Percentiles rank a stretch among this genome's conserved stretches.
These are phyloP conservation scores for Blastomyces silverae DNA, from an alignment of 2,329 filamentous ascomycete species.

Conservation along the genomic window DNA sequence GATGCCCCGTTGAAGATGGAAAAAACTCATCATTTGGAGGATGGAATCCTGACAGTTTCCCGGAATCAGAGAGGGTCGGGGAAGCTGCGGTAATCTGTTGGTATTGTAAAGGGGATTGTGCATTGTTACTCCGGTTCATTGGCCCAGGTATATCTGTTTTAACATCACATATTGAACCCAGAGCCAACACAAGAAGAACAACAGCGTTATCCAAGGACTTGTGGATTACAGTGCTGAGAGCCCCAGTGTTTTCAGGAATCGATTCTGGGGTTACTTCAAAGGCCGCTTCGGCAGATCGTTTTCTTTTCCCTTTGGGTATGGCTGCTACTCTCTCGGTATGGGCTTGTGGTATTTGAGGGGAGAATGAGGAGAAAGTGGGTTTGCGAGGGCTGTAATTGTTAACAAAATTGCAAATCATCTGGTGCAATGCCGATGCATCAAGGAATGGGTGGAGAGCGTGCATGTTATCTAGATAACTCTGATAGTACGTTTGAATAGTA, in stretches of 20 bases:
- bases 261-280: constrained; percentile 8
- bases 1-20: constrained; percentile 13
- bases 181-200: constrained; percentile 71
- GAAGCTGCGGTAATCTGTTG: constrained; percentile 10
- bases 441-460: constrained; percentile 60
- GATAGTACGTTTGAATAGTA: constrained; percentile 46
- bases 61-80: constrained; percentile 1
- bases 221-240: constrained; percentile 30
- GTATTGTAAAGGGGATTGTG: constrained; percentile 21
- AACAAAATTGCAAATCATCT: constrained; percentile 49
- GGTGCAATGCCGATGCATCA: constrained; percentile 47
- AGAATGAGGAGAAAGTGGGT: neutral
- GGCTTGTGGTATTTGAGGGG: neutral
- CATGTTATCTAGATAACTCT: constrained; percentile 54
- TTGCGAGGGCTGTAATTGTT: constrained; percentile 39
- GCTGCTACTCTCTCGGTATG: constrained; percentile 12
- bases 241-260: neutral
- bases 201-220: constrained; percentile 72
- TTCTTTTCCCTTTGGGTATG: constrained; percentile 21
- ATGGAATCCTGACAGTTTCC: neutral
- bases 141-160: constrained; percentile 47
- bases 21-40: constrained; percentile 4
- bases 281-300: constrained; percentile 18
- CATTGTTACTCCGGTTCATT: constrained; percentile 30
- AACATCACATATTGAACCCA: constrained; percentile 71